Evolutionary conservation across 2,329 filamentous ascomycete species (phyloP).

Genomic region (Phyllosticta citribraziliensis): DNA sequence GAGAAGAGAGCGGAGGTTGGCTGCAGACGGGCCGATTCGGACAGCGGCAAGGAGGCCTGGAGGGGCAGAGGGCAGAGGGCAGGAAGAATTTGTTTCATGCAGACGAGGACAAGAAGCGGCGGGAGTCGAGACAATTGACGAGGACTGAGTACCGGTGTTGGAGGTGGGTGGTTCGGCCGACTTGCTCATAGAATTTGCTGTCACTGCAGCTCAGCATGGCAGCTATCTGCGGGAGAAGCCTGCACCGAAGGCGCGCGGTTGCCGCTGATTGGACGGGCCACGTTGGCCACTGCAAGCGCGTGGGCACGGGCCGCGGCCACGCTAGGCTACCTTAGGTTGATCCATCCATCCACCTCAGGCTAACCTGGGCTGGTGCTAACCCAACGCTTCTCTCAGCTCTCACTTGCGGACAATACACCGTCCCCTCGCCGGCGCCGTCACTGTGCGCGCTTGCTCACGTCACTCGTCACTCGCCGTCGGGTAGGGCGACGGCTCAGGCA

Average conservation of each 20-base stretch:
- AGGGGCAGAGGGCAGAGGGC: neutral
- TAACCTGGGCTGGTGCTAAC: neutral
- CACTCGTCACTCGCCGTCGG: neutral
- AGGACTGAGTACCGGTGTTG: too few relatives aligned
- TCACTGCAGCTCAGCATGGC: slow-evolving; percentile 1
- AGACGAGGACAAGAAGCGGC: neutral
- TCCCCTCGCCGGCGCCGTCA: neutral
- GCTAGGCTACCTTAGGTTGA: too few relatives aligned
- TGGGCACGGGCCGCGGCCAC: neutral
- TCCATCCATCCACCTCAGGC: neutral
- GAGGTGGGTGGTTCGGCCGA: neutral
- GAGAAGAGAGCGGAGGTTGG: neutral
- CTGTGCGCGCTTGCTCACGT: neutral
- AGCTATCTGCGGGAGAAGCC: neutral
- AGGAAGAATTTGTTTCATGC: slow-evolving; percentile 4
- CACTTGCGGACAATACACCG: neutral
- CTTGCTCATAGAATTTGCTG: neutral
- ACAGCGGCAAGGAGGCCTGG: neutral
- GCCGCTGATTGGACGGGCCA: slow-evolving; percentile 1
- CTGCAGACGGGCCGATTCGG: slow-evolving; percentile 4
- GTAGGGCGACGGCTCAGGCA: neutral
- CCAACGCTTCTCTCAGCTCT: too few relatives aligned
- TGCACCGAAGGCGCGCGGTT: slow-evolving; percentile 7
- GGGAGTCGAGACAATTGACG: neutral
- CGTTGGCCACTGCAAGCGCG: slow-evolving; percentile 1